Evolutionary conservation across 768 basidiomycete genomes (phyloP).

Genomic region (Dentipellis sp.): DNA sequence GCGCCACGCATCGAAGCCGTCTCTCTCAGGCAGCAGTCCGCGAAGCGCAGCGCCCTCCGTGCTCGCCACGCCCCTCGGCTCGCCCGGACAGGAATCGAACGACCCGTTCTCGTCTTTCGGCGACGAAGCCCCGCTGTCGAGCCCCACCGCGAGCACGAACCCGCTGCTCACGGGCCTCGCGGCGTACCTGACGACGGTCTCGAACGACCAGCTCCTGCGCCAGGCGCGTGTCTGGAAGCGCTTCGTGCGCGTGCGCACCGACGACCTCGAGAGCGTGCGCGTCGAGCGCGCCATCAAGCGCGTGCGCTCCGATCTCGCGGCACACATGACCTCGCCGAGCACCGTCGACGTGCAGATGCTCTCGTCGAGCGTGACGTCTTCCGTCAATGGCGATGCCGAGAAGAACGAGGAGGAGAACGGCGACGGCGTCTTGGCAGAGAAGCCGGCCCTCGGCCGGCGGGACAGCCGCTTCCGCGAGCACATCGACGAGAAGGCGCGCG

Average conservation of each 20-base stretch:
- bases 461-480: conserved; percentile 13
- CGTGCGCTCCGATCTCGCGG: conserved; percentile 75
- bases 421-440: neutral
- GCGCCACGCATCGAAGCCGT: conserved; percentile 27
- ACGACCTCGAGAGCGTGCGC: conserved; percentile 82
- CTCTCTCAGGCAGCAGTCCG: conserved; percentile 9
- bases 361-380: too few species aligned
- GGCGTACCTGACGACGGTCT: conserved; percentile 69
- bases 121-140: conserved; percentile 14
- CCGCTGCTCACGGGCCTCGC: conserved; percentile 51
- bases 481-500: conserved; percentile 20
- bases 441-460: conserved; percentile 1
- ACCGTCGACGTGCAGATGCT: conserved; percentile 13
- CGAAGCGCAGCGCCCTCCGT: conserved; percentile 23
- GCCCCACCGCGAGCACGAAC: too few species aligned
- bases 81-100: conserved; percentile 44
- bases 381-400: too few species aligned
- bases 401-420: too few species aligned
- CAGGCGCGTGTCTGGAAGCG: conserved; percentile 70
- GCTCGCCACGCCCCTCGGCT: conserved; percentile 39
- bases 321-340: conserved; percentile 40
- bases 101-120: conserved; percentile 47
- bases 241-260: conserved; percentile 77
- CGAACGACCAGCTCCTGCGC: conserved; percentile 57
- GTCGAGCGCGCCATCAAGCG: conserved; percentile 85